These are phyloP conservation scores for Candida parachauliodes DNA, from an alignment of 805 yeast genomes.

Conservation along the genomic window DNA sequence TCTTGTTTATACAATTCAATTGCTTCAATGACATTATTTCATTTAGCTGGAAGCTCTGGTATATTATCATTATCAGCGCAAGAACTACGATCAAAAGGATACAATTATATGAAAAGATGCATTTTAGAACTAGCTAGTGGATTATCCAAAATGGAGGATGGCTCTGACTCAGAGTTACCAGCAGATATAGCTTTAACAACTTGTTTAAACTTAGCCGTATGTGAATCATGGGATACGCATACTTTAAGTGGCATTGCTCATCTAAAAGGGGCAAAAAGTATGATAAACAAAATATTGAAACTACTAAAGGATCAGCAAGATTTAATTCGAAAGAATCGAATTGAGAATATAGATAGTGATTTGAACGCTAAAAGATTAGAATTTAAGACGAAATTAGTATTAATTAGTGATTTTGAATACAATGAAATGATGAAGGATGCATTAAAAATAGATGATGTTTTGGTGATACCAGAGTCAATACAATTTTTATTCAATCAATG, in stretches of 20 bases:
- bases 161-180: slow-evolving; percentile 32
- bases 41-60: slow-evolving; percentile 35
- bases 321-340: slow-evolving; percentile 12
- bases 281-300: slow-evolving; percentile 47
- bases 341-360: slow-evolving; percentile 7
- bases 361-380: background rate
- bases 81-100: slow-evolving; percentile 46
- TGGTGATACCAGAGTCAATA: slow-evolving; percentile 38
- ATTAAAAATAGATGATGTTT: slow-evolving; percentile 5
- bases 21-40: slow-evolving; percentile 66
- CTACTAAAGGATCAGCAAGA: slow-evolving; percentile 25
- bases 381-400: slow-evolving; percentile 23
- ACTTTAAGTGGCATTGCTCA: slow-evolving; percentile 68
- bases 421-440: slow-evolving; percentile 19
- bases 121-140: slow-evolving; percentile 59
- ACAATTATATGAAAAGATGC: slow-evolving; percentile 56
- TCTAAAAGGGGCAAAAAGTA: slow-evolving; percentile 60
- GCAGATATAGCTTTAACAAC: slow-evolving; percentile 67
- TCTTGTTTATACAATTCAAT: slow-evolving; percentile 59
- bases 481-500: slow-evolving; percentile 60
- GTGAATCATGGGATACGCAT: slow-evolving; percentile 69
- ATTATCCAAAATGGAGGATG: slow-evolving; percentile 26
- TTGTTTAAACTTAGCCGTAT: slow-evolving; percentile 58
- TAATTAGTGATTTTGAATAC: slow-evolving; percentile 33
- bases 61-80: slow-evolving; percentile 40